phyloP scores from a whole-genome alignment of 2,329 filamentous ascomycete species.

The Aurifilum marmelostoma region DNA sequence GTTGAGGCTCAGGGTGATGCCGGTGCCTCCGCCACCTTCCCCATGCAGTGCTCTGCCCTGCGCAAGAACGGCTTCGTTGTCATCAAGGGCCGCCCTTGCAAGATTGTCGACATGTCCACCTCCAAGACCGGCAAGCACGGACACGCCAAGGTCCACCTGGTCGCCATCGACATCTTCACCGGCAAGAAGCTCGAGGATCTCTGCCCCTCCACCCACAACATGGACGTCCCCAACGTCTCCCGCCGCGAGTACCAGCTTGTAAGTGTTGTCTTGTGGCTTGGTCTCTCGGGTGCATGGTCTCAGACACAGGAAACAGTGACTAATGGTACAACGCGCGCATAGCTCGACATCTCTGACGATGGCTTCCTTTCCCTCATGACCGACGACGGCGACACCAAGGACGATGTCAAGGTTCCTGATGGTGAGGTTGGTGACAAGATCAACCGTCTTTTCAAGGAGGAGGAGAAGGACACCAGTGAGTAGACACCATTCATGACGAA shows the following conservation, averaged over 20 bases:
- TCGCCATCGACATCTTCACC: conserved; percentile 99
- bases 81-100: conserved; percentile 99
- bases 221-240: conserved; percentile 94
- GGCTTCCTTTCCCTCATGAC: conserved; percentile 93
- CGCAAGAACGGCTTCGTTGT: conserved; percentile 99
- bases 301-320: neutral
- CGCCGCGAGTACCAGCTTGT: conserved; percentile 94
- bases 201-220: conserved; percentile 95
- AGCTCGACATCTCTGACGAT: conserved; percentile 94
- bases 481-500: conserved; percentile 35
- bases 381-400: conserved; percentile 84
- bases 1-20: conserved; percentile 72
- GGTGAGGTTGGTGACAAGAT: conserved; percentile 89
- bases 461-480: conserved; percentile 95
- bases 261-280: conserved; percentile 48
- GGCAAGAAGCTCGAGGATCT: conserved; percentile 99
- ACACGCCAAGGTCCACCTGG: conserved; percentile 99
- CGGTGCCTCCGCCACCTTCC: conserved; percentile 91
- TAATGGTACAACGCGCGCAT: conserved; percentile 27
- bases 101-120: conserved; percentile 99
- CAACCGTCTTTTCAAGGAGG: conserved; percentile 73
- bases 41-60: conserved; percentile 99
- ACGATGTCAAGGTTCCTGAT: conserved; percentile 92
- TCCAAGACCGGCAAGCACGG: conserved; percentile 99
- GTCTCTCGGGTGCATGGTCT: neutral